A percentile compares a stretch with the other conserved stretches of the same genome.
phyloP scores from a whole-genome alignment of 169 alveolate species.

The Eimeria necatrix region DNA sequence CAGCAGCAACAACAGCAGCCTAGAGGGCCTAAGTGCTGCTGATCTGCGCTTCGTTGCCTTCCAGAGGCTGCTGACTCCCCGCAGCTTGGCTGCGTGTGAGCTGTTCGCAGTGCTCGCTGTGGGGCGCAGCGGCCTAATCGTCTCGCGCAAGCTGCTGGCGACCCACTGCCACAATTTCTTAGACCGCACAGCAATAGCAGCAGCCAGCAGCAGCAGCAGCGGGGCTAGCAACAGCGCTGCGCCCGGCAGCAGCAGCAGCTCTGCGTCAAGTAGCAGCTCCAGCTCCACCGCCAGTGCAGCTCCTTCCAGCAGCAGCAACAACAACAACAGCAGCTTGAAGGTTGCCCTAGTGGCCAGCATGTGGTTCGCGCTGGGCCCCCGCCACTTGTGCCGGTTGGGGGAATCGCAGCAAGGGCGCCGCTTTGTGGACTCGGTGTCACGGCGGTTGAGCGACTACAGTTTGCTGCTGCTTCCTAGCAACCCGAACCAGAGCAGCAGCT shows the following conservation, averaged over 20 bases:
- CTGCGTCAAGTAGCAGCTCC: background rate
- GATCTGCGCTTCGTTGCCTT: slow-evolving; percentile 52
- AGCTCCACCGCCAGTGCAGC: background rate
- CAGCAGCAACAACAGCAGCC: background rate
- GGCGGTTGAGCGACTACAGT: slow-evolving; percentile 53
- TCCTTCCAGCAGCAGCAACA: slow-evolving; percentile 14
- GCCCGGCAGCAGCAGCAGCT: background rate
- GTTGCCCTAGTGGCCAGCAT: slow-evolving; percentile 48
- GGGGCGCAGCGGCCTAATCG: slow-evolving; percentile 61
- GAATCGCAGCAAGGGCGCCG: slow-evolving; percentile 80
- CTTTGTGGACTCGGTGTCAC: slow-evolving; percentile 47
- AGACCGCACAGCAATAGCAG: background rate
- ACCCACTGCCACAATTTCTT: slow-evolving; percentile 52
- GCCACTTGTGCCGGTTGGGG: slow-evolving; percentile 58
- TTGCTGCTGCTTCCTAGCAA: background rate
- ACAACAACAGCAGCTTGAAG: slow-evolving; percentile 26
- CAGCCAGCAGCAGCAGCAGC: slow-evolving; percentile 22
- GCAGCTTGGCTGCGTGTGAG: slow-evolving; percentile 75
- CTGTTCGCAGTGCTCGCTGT: slow-evolving; percentile 60
- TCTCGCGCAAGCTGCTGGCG: slow-evolving; percentile 74
- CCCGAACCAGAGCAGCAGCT: background rate
- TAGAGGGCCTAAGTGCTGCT: background rate
- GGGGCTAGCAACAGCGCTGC: background rate
- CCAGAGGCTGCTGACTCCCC: slow-evolving; percentile 37
- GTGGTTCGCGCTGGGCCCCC: slow-evolving; percentile 78